Evolutionary conservation across 2,329 filamentous ascomycete species (phyloP).

Genomic region (Incumbomyces delicatus): DNA sequence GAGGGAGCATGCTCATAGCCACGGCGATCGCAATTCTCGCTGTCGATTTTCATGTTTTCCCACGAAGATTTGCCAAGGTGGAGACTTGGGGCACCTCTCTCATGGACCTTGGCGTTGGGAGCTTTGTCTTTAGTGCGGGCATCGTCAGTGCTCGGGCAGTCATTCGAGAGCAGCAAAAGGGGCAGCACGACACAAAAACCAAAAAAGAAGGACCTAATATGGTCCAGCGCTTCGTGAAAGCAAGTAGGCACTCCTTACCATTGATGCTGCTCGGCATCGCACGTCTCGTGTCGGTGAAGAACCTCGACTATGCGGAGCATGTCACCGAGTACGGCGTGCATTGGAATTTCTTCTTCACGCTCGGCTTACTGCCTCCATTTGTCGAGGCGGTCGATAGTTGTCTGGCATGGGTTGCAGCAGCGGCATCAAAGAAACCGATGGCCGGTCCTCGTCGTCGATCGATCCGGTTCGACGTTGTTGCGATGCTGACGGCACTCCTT

Average conservation of each 20-base stretch:
- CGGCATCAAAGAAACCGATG: constrained; percentile 60
- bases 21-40: constrained; percentile 91
- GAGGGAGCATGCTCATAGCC: constrained; percentile 80
- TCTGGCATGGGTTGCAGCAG: constrained; percentile 44
- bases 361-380: constrained; percentile 80
- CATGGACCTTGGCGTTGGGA: constrained; percentile 96
- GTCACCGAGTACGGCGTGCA: constrained; percentile 96
- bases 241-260: constrained; percentile 72
- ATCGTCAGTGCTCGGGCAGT: constrained; percentile 72
- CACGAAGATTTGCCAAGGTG: constrained; percentile 89
- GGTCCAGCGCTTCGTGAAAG: constrained; percentile 50
- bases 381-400: constrained; percentile 63
- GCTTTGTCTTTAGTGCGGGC: constrained; percentile 91
- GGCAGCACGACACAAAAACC: constrained; percentile 34
- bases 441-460: constrained; percentile 40
- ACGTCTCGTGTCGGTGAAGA: constrained; percentile 81
- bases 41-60: constrained; percentile 89
- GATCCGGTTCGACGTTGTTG: constrained; percentile 61
- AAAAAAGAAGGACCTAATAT: constrained; percentile 26
- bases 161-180: constrained; percentile 61
- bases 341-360: constrained; percentile 99
- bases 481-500: constrained; percentile 54
- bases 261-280: constrained; percentile 70
- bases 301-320: constrained; percentile 91
- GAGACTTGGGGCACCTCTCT: constrained; percentile 99